phyloP scores from a whole-genome alignment of 345 rosid genomes.

The Hevea brasiliensis region DNA sequence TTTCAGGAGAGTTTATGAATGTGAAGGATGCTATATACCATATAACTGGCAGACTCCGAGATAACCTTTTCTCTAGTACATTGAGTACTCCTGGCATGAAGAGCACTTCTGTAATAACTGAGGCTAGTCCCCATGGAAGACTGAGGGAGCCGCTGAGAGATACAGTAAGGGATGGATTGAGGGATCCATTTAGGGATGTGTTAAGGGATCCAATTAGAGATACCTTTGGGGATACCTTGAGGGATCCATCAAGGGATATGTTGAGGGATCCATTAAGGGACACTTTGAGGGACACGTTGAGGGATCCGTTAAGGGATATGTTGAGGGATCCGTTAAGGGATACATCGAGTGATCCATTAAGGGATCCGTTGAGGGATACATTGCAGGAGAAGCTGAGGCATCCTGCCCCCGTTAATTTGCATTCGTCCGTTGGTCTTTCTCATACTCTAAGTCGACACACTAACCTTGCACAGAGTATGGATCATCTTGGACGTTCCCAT shows the following conservation, averaged over 20 bases:
- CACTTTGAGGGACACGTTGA: constrained; percentile 1
- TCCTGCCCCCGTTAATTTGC: constrained; percentile 36
- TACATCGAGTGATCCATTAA: constrained; percentile 2
- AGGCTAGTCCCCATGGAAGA: constrained; percentile 46
- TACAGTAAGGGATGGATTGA: no score
- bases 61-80: constrained; percentile 54
- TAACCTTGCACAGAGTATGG: constrained; percentile 30
- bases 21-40: constrained; percentile 81
- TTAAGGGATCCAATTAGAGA: no score
- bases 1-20: constrained; percentile 67
- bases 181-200: no score
- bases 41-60: constrained; percentile 75
- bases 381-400: constrained; percentile 25
- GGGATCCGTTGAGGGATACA: constrained; percentile 7
- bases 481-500: constrained; percentile 50
- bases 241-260: constrained; percentile 8
- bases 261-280: constrained; percentile 10
- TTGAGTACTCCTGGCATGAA: constrained; percentile 38
- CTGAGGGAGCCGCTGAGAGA: neutral
- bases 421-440: constrained; percentile 38
- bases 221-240: constrained; percentile 2
- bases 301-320: constrained; percentile 9
- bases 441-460: constrained; percentile 39
- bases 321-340: constrained; percentile 13
- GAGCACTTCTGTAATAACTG: constrained; percentile 47